A percentile compares a stretch with the other conserved stretches of the same genome.
These are phyloP conservation scores for Microthlaspi erraticum DNA, from an alignment of 345 rosid species.

Conservation along the genomic window DNA sequence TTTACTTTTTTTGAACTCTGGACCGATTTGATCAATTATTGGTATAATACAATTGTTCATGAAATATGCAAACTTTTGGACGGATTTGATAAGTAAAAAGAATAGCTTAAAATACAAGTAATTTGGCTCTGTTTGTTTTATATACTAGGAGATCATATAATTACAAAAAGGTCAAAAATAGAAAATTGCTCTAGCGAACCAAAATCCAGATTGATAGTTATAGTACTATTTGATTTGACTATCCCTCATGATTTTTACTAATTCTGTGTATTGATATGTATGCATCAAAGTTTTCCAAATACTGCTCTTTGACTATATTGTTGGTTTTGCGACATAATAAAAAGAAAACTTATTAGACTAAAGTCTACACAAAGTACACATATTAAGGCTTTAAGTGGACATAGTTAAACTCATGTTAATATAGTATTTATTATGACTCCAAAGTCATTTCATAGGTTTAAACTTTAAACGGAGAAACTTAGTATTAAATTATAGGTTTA, in stretches of 20 bases:
- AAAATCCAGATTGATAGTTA: constrained; percentile 23
- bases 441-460: constrained; percentile 7
- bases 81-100: neutral
- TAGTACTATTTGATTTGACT: constrained; percentile 45
- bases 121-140: constrained; percentile 26
- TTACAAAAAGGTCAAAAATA: constrained; percentile 25
- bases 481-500: constrained; percentile 14
- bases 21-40: constrained; percentile 16
- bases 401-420: constrained; percentile 31
- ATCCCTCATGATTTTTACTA: constrained; percentile 36
- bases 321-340: constrained; percentile 15
- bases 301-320: constrained; percentile 28
- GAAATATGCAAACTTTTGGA: constrained; percentile 27
- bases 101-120: constrained; percentile 1
- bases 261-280: constrained; percentile 31
- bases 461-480: neutral
- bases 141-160: constrained; percentile 21
- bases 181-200: constrained; percentile 16
- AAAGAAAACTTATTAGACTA: constrained; percentile 6
- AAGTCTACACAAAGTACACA: constrained; percentile 3
- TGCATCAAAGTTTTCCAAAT: constrained; percentile 22
- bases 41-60: constrained; percentile 18
- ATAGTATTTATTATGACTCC: neutral
- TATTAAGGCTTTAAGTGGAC: constrained; percentile 19
- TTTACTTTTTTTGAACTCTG: neutral